Evolutionary conservation across 2,329 filamentous ascomycete species (phyloP).

Genomic region (Sphaerulina populicola): DNA sequence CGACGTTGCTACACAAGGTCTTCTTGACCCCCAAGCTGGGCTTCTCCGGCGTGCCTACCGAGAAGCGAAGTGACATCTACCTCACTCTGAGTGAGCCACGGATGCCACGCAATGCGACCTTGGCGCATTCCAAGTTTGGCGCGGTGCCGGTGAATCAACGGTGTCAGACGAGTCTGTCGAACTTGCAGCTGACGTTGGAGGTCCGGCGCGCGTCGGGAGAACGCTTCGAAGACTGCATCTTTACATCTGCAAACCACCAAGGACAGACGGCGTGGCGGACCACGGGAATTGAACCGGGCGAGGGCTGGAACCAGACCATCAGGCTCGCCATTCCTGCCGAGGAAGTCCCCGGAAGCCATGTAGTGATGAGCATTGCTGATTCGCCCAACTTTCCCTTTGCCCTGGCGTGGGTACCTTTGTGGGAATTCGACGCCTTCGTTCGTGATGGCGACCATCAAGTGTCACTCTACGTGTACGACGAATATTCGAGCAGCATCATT

Average conservation of each 20-base stretch:
- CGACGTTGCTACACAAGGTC: slow-evolving; percentile 75
- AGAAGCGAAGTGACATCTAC: slow-evolving; percentile 88
- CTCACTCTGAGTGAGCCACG: slow-evolving; percentile 71
- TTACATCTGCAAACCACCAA: slow-evolving; percentile 69
- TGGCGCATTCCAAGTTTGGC: slow-evolving; percentile 68
- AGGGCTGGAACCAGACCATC: slow-evolving; percentile 81
- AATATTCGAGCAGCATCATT: slow-evolving; percentile 68
- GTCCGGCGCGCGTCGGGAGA: slow-evolving; percentile 71
- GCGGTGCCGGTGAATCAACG: slow-evolving; percentile 61
- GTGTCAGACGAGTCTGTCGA: slow-evolving; percentile 53
- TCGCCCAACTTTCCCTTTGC: slow-evolving; percentile 82
- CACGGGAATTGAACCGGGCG: slow-evolving; percentile 66
- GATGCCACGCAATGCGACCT: slow-evolving; percentile 58
- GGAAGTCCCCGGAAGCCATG: slow-evolving; percentile 72
- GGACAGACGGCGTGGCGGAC: slow-evolving; percentile 82
- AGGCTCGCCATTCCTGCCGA: slow-evolving; percentile 68
- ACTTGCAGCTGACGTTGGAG: slow-evolving; percentile 82
- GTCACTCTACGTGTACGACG: slow-evolving; percentile 83
- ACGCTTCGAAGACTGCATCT: slow-evolving; percentile 80
- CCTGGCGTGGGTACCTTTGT: slow-evolving; percentile 84
- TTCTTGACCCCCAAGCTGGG: slow-evolving; percentile 79
- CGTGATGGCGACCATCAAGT: slow-evolving; percentile 74
- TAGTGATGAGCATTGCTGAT: slow-evolving; percentile 84
- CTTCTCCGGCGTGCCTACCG: slow-evolving; percentile 84
- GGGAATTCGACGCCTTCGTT: slow-evolving; percentile 85